Base-by-base conservation (phyloP, 2,329 filamentous ascomycete genomes). In the Sclerotinia spermophila region DNA sequence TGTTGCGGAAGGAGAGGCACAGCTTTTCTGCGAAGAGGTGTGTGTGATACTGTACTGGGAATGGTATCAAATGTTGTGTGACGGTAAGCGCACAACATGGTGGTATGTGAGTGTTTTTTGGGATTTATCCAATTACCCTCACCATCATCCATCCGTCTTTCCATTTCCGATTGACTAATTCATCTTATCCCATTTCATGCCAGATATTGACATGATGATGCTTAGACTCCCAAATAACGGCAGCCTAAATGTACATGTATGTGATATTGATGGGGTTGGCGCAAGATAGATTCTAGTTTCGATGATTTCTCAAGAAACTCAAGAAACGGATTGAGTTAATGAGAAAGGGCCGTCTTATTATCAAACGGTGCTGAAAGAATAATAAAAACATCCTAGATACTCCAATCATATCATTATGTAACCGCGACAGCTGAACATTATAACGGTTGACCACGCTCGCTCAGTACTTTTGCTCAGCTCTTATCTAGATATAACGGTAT, bases 341-440 rank as follows among this genome's bases (percentile, higher is more conserved):
- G 21, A 38, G n/a, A 51, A 17, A 45, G 30, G 61, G 44, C 44
- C 38, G 24, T 40, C 45, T 65, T n/a, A 62, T 64, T 45, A 69
- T 13, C 67, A 21, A 62, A 61, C 33, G 30, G 35, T 45, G 45
- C 35, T 30, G 45, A 27, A 19, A n/a, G 42, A 44, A 35, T 6
- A 5, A 27, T 5, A 35, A 51, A 21, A 42, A 45, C 11, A 62
- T 30, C 40, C 35, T 24, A 55, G 38, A 48, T 35, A 15, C n/a
- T 53, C 58, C 38, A 69, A 69, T 69, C 58, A 69, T 33, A 35
- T 15, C 10, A 11, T 35, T 35, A 69, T 69, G 21, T 55, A 64
- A 64, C 45, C 67, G 58, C 67, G 45, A 68, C 33, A 53, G 61
- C 61, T 65, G 61, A 38, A 53, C 5, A 40, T 64, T 13, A 35